Conservation (phyloP, 2,329 filamentous ascomycete genomes). For the Coniella vitis region DNA sequence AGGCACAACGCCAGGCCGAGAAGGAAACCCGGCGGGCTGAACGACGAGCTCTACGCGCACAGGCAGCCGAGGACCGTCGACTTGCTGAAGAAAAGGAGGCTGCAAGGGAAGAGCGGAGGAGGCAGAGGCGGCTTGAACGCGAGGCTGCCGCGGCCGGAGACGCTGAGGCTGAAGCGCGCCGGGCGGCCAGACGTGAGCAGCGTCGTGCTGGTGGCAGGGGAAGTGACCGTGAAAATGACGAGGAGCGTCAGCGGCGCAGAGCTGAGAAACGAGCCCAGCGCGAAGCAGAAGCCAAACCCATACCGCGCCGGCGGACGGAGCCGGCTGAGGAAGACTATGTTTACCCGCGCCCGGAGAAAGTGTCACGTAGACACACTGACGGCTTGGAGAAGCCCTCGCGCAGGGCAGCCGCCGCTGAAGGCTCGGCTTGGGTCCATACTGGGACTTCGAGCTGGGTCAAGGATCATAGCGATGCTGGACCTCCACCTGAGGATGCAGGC, state of each 20-base stretch:
- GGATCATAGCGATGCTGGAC: slow-evolving; percentile 55
- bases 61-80: slow-evolving; percentile 43
- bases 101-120: slow-evolving; percentile 29
- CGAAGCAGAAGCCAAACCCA: slow-evolving; percentile 32
- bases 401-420: slow-evolving; percentile 19
- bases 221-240: slow-evolving; percentile 39
- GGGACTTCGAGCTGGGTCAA: slow-evolving; percentile 62
- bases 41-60: slow-evolving; percentile 39
- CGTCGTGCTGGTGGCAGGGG: slow-evolving; percentile 35
- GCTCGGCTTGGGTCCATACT: slow-evolving; percentile 50
- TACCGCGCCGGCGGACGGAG: slow-evolving; percentile 36
- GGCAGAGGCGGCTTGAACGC: slow-evolving; percentile 27
- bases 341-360: slow-evolving; percentile 29
- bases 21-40: slow-evolving; percentile 53
- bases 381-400: slow-evolving; percentile 13
- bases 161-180: slow-evolving; percentile 19
- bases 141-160: slow-evolving; percentile 38
- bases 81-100: slow-evolving; percentile 35
- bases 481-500: slow-evolving; percentile 41
- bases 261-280: slow-evolving; percentile 44
- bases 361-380: slow-evolving; percentile 19
- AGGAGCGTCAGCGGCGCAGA: slow-evolving; percentile 46
- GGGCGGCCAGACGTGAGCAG: slow-evolving; percentile 39
- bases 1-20: slow-evolving; percentile 48
- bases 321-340: slow-evolving; percentile 38